Base-by-base conservation (phyloP, 2,329 filamentous ascomycete species). In the Neofusicoccum cordaticola region DNA sequence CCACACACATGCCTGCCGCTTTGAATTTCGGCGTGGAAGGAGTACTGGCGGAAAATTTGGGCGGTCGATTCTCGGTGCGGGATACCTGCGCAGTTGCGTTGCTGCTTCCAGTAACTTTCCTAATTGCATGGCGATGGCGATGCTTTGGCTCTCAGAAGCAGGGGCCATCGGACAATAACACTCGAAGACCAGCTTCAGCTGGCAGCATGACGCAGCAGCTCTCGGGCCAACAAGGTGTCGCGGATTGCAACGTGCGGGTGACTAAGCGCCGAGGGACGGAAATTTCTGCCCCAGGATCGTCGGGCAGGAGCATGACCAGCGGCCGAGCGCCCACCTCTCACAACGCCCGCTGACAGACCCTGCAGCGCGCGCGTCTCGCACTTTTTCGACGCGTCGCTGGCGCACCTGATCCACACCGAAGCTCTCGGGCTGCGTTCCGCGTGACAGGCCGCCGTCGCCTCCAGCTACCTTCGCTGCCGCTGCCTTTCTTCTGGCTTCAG, bases 281-380 rank as follows among this genome's bases (percentile, higher is more conserved):
- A 8, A 35, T 19, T 53, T 37, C 50, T 57, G 53, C 39, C 22
- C 56, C 56, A 60, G 56, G 56, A 60, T 60, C 56, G 56, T n/a
- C 41, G 41, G 41, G 41, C 22, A 22, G 31, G 31, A 35, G 52
- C 42, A 60, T 52, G 50, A 52, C 50, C 50, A 15, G 37, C 37
- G n/a, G 27, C 22, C 22, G 22, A 22, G 22, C 27, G 53, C 42
- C 56, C 56, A 37, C 56, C 56, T 60, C 58, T 62, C 37, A 50
- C 57, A 50, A 41, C 58, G 37, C 45, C 34, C 4, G 17, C 45
- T 62, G 45, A 22, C 58, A 42, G 47, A 34, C 58, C 58, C 31
- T 60, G 58, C 58, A 62, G 58, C 57, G 44, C 45, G 31, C 58
- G 58, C 58, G 58, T 62, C 58, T 51, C 58, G 35, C 42, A 50